Evolutionary conservation across 2,329 filamentous ascomycete species (phyloP).

Genomic region (Talaromyces islandicus): DNA sequence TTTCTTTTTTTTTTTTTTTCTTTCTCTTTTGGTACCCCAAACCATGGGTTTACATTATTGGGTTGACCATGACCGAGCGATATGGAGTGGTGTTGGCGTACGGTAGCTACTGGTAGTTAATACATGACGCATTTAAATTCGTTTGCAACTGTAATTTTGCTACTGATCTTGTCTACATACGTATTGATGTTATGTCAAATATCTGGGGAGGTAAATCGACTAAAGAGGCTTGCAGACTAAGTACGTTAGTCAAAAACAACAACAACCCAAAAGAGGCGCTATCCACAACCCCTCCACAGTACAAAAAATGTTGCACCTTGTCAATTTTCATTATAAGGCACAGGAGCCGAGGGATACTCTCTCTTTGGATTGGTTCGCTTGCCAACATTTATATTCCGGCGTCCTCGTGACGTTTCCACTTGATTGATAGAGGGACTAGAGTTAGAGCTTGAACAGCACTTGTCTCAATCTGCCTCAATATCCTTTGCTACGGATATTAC

Average conservation of each 20-base stretch:
- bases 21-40: background rate
- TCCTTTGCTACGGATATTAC: too few species aligned
- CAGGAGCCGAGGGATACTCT: background rate
- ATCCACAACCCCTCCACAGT: background rate
- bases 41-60: conserved; percentile 4
- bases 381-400: background rate
- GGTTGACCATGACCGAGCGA: conserved; percentile 6
- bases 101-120: background rate
- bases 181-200: too few species aligned
- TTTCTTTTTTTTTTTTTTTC: background rate
- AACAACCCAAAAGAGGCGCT: background rate
- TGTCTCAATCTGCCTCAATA: too few species aligned
- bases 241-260: background rate
- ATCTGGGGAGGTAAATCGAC: too few species aligned
- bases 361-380: conserved; percentile 3
- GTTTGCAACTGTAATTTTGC: background rate
- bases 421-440: too few species aligned
- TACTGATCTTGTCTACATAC: too few species aligned
- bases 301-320: background rate
- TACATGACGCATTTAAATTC: background rate
- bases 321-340: background rate
- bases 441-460: background rate
- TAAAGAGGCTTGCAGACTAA: background rate
- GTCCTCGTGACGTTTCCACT: too few species aligned
- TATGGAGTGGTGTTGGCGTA: conserved; percentile 8